A percentile compares a stretch with the other conserved stretches of the same genome.
phyloP scores from a whole-genome alignment of 1,284 basidiomycete genomes.

The Marasmius tenuissimus region DNA sequence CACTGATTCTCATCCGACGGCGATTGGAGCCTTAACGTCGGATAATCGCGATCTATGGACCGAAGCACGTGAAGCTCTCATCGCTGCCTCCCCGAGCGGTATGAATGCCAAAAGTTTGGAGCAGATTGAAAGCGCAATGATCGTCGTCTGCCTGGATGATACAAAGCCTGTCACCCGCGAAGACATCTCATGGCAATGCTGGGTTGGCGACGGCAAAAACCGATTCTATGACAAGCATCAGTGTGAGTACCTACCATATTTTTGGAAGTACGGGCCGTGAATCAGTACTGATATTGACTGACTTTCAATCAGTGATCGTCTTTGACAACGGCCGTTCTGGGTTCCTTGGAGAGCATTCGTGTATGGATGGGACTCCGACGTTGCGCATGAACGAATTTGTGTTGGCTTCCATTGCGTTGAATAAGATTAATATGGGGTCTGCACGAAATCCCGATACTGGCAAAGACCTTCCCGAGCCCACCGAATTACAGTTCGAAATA shows the following conservation, averaged over 20 bases:
- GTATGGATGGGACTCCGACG: conserved; percentile 96
- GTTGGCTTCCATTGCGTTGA: conserved; percentile 75
- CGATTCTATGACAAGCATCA: conserved; percentile 99
- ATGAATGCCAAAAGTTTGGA: conserved; percentile 70
- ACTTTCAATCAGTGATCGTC: conserved; percentile 67
- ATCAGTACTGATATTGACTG: not conserved
- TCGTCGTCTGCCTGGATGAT: conserved; percentile 88
- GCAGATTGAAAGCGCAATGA: conserved; percentile 88
- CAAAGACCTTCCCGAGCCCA: conserved; percentile 53
- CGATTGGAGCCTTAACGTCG: conserved; percentile 83
- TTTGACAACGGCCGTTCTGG: conserved; percentile 94
- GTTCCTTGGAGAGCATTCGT: conserved; percentile 89
- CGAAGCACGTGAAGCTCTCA: conserved; percentile 70
- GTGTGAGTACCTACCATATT: conserved; percentile 46
- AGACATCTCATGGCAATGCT: conserved; percentile 81
- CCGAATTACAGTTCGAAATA: conserved; percentile 74
- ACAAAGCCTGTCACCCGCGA: conserved; percentile 78
- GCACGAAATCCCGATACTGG: conserved; percentile 41
- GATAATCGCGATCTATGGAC: conserved; percentile 94
- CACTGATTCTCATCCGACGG: conserved; percentile 43
- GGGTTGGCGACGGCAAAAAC: conserved; percentile 93
- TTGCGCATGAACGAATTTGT: conserved; percentile 95
- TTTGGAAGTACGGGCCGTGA: not conserved
- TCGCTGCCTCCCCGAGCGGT: conserved; percentile 57
- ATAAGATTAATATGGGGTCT: conserved; percentile 74